These are phyloP conservation scores for Silene latifolia DNA, from an alignment of 148 eudicot genomes.

Conservation along the genomic window DNA sequence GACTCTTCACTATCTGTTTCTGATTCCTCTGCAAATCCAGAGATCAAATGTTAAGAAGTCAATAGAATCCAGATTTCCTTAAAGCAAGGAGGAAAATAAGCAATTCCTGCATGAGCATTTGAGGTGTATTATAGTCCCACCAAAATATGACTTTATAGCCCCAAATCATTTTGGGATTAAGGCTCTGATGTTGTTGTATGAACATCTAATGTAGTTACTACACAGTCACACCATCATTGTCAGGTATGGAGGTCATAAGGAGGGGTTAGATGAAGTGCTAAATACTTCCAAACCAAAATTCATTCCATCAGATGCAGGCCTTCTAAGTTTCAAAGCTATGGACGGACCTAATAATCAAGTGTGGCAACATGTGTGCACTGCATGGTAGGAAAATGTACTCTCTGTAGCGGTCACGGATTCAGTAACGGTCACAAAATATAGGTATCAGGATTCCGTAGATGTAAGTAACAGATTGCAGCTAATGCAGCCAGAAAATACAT, in stretches of 20 bases:
- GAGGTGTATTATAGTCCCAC: neutral
- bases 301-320: neutral
- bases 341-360: neutral
- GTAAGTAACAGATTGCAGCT: too few species aligned
- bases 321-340: neutral
- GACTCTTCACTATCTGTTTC: constrained; percentile 72
- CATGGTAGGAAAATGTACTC: neutral
- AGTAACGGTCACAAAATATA: too few species aligned
- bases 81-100: neutral
- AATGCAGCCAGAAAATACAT: too few species aligned
- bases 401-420: too few species aligned
- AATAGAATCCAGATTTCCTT: neutral
- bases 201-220: neutral
- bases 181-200: too few species aligned
- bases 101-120: neutral
- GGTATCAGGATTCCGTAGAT: too few species aligned
- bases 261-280: too few species aligned
- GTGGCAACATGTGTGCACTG: neutral
- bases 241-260: neutral
- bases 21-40: constrained; percentile 51
- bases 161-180: too few species aligned
- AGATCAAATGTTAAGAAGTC: neutral
- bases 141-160: too few species aligned
- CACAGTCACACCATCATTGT: neutral
- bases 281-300: neutral